Percentiles rank a stretch among this genome's conserved stretches.
These are phyloP conservation scores for Coprinellus micaceus DNA, from an alignment of 768 basidiomycete genomes.

Conservation along the genomic window DNA sequence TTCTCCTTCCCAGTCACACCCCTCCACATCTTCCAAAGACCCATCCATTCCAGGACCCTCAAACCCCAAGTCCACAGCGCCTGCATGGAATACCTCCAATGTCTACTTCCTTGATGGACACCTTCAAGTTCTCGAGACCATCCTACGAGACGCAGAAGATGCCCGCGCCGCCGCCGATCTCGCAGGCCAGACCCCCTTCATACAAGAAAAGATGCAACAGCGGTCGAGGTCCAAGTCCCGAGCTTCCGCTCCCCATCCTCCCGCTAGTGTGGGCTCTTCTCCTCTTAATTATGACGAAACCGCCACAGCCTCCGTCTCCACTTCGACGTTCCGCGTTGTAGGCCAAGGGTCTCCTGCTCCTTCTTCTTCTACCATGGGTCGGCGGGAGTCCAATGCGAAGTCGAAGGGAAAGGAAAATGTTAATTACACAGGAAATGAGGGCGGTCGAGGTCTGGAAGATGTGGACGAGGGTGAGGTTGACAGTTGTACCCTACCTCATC, in stretches of 20 bases:
- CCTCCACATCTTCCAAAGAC: neutral
- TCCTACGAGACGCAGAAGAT: constrained; percentile 16
- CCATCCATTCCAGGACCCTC: neutral
- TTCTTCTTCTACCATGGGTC: neutral
- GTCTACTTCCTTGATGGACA: constrained; percentile 13
- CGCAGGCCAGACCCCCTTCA: neutral
- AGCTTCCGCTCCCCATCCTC: neutral
- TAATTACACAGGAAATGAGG: neutral
- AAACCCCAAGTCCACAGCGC: neutral
- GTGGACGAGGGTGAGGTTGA: neutral
- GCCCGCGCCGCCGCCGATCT: constrained; percentile 2
- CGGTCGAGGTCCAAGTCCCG: neutral
- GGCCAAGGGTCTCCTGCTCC: neutral
- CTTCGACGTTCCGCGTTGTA: neutral
- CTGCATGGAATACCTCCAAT: neutral
- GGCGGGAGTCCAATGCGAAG: neutral
- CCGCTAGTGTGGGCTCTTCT: neutral
- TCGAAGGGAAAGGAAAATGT: neutral
- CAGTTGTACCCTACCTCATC: neutral
- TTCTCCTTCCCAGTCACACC: too few relatives aligned
- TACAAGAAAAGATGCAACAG: too few relatives aligned
- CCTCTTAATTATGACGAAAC: too few relatives aligned
- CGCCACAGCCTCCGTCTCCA: neutral
- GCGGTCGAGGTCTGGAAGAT: neutral
- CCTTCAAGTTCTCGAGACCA: constrained; percentile 23